Conservation (phyloP, 2,329 filamentous ascomycete species). For the Emericellopsis atlantica region DNA sequence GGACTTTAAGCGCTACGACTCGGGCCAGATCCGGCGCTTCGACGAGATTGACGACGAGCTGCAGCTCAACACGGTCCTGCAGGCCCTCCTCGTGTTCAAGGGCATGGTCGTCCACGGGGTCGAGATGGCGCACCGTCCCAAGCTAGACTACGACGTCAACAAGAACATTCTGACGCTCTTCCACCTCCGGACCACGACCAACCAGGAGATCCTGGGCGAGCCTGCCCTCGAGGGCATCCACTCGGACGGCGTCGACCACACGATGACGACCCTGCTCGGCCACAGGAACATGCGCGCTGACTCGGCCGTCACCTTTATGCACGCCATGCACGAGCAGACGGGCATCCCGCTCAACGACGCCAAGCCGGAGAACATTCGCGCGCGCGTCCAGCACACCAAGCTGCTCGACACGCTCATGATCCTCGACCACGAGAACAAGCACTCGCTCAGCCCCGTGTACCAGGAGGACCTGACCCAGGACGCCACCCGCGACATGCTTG, state of each 20-base stretch:
- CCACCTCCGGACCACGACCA: constrained; percentile 15
- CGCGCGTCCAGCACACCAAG: constrained; percentile 11
- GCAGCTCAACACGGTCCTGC: constrained; percentile 15
- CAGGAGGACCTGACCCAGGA: background rate
- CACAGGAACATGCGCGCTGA: constrained; percentile 13
- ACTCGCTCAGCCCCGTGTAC: background rate
- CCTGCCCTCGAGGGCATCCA: constrained; percentile 18
- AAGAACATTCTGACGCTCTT: constrained; percentile 15
- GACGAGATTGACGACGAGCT: constrained; percentile 13
- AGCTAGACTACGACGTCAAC: constrained; percentile 12
- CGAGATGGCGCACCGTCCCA: constrained; percentile 7
- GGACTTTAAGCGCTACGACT: constrained; percentile 17
- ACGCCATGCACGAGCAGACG: constrained; percentile 12
- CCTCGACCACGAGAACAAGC: background rate
- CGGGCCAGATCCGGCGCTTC: constrained; percentile 13
- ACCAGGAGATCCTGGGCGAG: constrained; percentile 12
- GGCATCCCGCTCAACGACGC: constrained; percentile 10
- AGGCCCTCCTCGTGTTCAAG: constrained; percentile 17
- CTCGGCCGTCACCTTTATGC: constrained; percentile 16
- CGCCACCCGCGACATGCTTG: constrained; percentile 14
- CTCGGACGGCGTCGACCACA: constrained; percentile 17
- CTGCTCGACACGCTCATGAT: constrained; percentile 9
- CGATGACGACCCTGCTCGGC: constrained; percentile 16
- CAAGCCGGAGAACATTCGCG: constrained; percentile 8
- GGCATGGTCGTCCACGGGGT: constrained; percentile 13